Evolutionary conservation across 164 flowering plant species (phyloP).

Genomic region (Berberis thunbergii): DNA sequence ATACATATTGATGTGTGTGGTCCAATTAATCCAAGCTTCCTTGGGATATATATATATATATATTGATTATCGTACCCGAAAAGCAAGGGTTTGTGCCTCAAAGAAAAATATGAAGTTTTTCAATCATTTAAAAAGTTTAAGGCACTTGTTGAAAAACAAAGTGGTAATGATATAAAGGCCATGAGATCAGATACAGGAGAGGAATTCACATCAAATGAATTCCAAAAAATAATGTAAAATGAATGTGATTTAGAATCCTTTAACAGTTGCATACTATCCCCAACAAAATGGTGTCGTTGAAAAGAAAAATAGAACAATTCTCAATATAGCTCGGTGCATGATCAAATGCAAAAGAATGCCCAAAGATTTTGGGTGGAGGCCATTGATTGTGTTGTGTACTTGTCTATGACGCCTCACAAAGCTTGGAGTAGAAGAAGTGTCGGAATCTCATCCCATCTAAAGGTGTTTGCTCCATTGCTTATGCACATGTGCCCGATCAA

Average conservation of each 20-base stretch:
- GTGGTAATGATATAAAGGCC: background rate
- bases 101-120: background rate
- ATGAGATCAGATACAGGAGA: background rate
- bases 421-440: background rate
- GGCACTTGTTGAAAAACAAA: background rate
- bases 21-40: background rate
- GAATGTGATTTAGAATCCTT: background rate
- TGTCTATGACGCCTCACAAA: background rate
- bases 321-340: background rate
- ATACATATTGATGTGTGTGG: background rate
- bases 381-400: background rate
- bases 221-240: background rate
- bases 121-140: background rate
- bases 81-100: background rate
- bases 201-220: background rate
- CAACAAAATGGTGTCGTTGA: conserved; percentile 1
- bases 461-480: background rate
- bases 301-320: conserved; percentile 1
- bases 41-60: background rate
- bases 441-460: background rate
- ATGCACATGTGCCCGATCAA: background rate
- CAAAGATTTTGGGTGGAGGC: conserved; percentile 1
- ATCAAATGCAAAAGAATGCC: background rate
- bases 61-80: background rate
- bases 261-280: background rate